These are phyloP conservation scores for Aspergillus avenaceus DNA, from an alignment of 495 filamentous ascomycete species.

Conservation along the genomic window DNA sequence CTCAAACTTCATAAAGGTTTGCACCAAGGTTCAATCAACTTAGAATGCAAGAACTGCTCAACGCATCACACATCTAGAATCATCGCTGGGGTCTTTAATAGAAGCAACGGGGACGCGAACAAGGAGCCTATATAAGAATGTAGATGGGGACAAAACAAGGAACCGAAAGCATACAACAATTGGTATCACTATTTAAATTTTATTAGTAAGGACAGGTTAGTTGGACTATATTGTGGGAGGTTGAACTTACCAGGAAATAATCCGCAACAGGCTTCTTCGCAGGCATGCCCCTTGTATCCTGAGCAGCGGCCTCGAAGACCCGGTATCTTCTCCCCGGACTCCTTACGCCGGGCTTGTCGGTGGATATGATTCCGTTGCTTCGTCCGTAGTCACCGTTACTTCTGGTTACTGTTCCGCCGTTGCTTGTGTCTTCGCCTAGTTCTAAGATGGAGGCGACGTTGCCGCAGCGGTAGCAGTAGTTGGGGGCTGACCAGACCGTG, in stretches of 20 bases:
- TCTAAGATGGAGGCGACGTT: conserved; percentile 96
- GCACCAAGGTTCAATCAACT: background rate
- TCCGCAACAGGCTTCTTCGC: conserved; percentile 98
- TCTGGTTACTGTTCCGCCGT: conserved; percentile 68
- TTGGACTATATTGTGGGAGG: too few relatives aligned
- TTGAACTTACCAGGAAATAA: conserved; percentile 82
- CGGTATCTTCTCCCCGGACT: conserved; percentile 89
- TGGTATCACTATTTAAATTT: conserved; percentile 1
- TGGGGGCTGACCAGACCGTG: conserved; percentile 95
- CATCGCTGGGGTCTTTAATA: background rate
- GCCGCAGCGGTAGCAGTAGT: conserved; percentile 97
- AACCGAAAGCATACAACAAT: background rate
- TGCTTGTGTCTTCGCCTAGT: conserved; percentile 77
- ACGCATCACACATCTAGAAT: background rate
- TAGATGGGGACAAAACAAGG: background rate
- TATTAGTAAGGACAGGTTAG: too few relatives aligned
- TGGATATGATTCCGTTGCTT: conserved; percentile 44
- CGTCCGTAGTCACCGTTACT: conserved; percentile 75
- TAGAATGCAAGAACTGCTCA: background rate
- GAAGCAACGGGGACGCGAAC: background rate
- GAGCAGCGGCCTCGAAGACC: conserved; percentile 94
- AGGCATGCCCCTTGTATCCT: conserved; percentile 96
- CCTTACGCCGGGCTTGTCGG: conserved; percentile 40
- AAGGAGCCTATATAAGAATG: conserved; percentile 12
- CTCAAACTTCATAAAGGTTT: background rate